phyloP scores from a whole-genome alignment of 495 filamentous ascomycete genomes.

The Daldinia caldariorum region DNA sequence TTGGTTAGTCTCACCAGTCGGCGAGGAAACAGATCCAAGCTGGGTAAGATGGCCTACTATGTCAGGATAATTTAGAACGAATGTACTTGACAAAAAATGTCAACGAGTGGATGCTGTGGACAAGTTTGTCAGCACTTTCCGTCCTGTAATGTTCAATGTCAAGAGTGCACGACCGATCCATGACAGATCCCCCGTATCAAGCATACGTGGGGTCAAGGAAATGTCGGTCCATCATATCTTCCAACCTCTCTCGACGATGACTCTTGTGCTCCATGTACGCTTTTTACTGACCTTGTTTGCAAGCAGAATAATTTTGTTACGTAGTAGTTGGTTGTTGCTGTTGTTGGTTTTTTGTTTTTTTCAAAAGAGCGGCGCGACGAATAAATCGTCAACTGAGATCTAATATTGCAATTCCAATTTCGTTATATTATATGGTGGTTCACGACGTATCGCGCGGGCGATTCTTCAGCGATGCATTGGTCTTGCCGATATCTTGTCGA shows the following conservation, averaged over 20 bases:
- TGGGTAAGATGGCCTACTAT: constrained; percentile 56
- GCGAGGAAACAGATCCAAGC: constrained; percentile 16
- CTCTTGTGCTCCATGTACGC: neutral
- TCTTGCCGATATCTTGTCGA: constrained; percentile 34
- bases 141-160: constrained; percentile 13
- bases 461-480: constrained; percentile 44
- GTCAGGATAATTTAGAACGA: constrained; percentile 64
- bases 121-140: constrained; percentile 42
- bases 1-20: constrained; percentile 42
- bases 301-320: constrained; percentile 30
- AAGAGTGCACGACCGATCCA: constrained; percentile 35
- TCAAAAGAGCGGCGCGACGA: constrained; percentile 46
- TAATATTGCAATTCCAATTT: constrained; percentile 25
- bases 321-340: constrained; percentile 2
- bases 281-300: constrained; percentile 37
- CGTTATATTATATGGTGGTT: constrained; percentile 34
- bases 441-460: constrained; percentile 45
- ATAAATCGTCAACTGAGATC: constrained; percentile 43
- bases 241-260: constrained; percentile 7
- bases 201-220: constrained; percentile 21
- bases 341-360: constrained; percentile 12
- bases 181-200: constrained; percentile 29
- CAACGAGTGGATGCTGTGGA: constrained; percentile 65
- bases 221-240: constrained; percentile 15
- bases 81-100: constrained; percentile 70